phyloP scores from a whole-genome alignment of 1,139 yeast species.

The Debaryomyces singareniensis region DNA sequence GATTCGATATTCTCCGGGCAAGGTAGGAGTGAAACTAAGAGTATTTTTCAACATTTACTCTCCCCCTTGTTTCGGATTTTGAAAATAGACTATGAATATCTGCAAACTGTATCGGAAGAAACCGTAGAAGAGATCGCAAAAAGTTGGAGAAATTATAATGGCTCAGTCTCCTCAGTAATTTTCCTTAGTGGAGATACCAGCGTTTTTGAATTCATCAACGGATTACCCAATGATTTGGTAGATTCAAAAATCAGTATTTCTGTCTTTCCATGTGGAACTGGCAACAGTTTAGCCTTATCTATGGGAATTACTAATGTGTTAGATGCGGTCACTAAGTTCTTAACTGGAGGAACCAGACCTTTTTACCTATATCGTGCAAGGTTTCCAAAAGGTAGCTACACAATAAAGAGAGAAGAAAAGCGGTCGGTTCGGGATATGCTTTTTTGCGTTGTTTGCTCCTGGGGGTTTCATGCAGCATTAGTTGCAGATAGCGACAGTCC shows the following conservation, averaged over 20 bases:
- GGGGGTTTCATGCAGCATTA: conserved; percentile 83
- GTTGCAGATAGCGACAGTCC: conserved; percentile 76
- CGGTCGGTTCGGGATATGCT: conserved; percentile 19
- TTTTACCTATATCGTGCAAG: conserved; percentile 49
- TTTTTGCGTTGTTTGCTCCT: conserved; percentile 68
- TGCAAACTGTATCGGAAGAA: conserved; percentile 28
- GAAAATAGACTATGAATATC: conserved; percentile 27
- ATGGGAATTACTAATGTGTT: conserved; percentile 37
- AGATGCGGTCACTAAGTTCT: conserved; percentile 34
- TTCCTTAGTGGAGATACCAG: conserved; percentile 86
- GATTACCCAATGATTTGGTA: conserved; percentile 15
- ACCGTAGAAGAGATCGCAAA: conserved; percentile 31
- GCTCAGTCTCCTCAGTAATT: conserved; percentile 35
- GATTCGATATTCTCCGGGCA: conserved; percentile 58
- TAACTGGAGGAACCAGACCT: conserved; percentile 30
- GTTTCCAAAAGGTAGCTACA: conserved; percentile 44
- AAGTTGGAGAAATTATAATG: conserved; percentile 11
- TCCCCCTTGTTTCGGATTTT: conserved; percentile 39
- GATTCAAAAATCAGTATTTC: conserved; percentile 24
- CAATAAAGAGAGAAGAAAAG: conserved; percentile 15
- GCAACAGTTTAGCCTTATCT: conserved; percentile 72
- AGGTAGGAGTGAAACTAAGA: conserved; percentile 28
- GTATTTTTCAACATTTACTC: conserved; percentile 34
- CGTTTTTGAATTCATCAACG: conserved; percentile 67
- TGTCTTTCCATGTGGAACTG: conserved; percentile 78